Evolutionary conservation across 208 protist genomes (phyloP).

Genomic region (Trypanosoma brucei): DNA sequence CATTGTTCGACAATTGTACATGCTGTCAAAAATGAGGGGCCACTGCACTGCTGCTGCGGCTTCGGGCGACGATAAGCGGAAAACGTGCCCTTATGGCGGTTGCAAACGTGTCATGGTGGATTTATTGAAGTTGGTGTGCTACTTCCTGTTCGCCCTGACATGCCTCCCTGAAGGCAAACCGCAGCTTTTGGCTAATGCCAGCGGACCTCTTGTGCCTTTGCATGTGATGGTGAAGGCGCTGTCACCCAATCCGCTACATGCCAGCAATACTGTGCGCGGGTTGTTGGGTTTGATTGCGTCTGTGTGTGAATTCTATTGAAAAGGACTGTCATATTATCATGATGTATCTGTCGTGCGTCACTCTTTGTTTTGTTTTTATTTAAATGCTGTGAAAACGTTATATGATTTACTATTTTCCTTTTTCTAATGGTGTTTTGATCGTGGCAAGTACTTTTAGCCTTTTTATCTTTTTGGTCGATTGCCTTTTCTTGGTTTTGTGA

Average conservation of each 20-base stretch:
- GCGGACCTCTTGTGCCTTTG: conserved; percentile 63
- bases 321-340: background rate
- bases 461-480: too few species aligned
- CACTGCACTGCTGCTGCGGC: background rate
- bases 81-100: conserved; percentile 51
- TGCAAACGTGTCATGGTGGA: conserved; percentile 65
- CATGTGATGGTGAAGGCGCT: conserved; percentile 65
- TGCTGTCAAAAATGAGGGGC: conserved; percentile 53
- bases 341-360: too few species aligned
- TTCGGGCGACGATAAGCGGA: conserved; percentile 1
- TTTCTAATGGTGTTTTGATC: too few species aligned
- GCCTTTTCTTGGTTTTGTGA: too few species aligned
- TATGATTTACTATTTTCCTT: too few species aligned
- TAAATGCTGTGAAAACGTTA: too few species aligned
- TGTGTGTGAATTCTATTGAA: conserved; percentile 85
- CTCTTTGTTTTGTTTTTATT: too few species aligned
- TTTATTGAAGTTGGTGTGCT: conserved; percentile 75
- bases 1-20: conserved; percentile 65
- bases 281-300: conserved; percentile 70
- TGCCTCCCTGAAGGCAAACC: conserved; percentile 75
- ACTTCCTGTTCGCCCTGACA: conserved; percentile 77
- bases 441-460: too few species aligned
- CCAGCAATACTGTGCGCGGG: conserved; percentile 72
- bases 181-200: conserved; percentile 62
- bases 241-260: conserved; percentile 58